Base-by-base conservation (phyloP, 495 filamentous ascomycete species). In the Xylaria palmicola region DNA sequence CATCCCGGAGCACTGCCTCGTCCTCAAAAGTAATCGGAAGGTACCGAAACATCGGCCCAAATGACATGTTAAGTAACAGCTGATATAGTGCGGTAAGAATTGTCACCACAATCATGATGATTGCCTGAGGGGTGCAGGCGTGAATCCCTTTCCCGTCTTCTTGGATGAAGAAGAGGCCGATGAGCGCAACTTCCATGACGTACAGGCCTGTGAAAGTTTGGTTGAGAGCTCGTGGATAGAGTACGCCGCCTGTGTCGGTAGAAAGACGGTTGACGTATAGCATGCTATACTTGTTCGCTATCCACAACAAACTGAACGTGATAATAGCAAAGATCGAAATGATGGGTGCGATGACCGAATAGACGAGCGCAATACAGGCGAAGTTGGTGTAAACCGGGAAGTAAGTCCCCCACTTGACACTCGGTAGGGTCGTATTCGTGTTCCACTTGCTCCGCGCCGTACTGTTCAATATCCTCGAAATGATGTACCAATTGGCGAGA, bases 361-460 rank as follows among this genome's bases (percentile, higher is more conserved):
- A 98, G 59, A 97, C 92, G 62, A 98, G 74, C 9, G 90, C 93
- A 64, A 98, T 98, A 67, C 89, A 93, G 52, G 92, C 94, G 56
- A 98, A 86, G 65, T 93, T 96, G 13, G 94, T 98, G 74, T 97
- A 98, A 3, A 96, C 87, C 0, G 94, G 94, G 71, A 97, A 98
- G 77, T 92, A 93, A 3, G 86, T 90, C 6, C 94, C 94, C 93
- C 95, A 98, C 62, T 87, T 85, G 66, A 97, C 86, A 57, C 82
- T 83, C 47, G 88, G 85, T 39, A 98, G 77, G 41, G 83, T 85
- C 6, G 90, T 91, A 61, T 96, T 90, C 55, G 95, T 87, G 4
- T 75, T 81, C 86, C 92, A 98, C 70, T 97, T 97, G 65, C 90
- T 85, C 56, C 94, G 83, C 2, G 93, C 91, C 6, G 94, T 98